These are phyloP conservation scores for Rhodotorula sp. DNA, from an alignment of 1,284 basidiomycete genomes.

Conservation along the genomic window DNA sequence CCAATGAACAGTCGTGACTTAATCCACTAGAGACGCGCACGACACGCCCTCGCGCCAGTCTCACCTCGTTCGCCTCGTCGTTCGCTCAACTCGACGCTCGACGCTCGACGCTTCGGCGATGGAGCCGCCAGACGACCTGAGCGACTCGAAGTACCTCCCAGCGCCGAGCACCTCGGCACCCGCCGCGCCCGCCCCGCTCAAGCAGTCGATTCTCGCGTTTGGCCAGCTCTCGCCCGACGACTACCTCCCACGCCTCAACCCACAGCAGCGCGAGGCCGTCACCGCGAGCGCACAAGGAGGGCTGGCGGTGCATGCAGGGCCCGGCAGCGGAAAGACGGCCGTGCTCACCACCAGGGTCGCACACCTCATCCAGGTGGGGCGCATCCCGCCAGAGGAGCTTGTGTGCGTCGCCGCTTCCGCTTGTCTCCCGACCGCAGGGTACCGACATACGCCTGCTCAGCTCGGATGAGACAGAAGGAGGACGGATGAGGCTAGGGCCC, in stretches of 20 bases:
- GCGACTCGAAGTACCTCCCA: conserved; percentile 23
- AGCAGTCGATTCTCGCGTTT: conserved; percentile 21
- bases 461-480: no score
- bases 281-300: conserved; percentile 57
- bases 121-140: conserved; percentile 29
- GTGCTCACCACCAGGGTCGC: conserved; percentile 80
- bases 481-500: no score
- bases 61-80: neutral
- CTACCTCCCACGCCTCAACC: conserved; percentile 43
- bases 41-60: neutral
- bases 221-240: neutral
- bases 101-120: neutral
- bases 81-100: neutral
- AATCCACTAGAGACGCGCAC: neutral
- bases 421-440: no score
- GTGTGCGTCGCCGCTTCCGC: conserved; percentile 20
- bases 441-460: no score
- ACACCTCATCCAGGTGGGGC: conserved; percentile 61
- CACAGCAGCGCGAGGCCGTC: conserved; percentile 41
- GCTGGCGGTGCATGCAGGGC: conserved; percentile 80
- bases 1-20: neutral
- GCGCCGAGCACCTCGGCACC: no score
- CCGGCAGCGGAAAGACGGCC: conserved; percentile 57
- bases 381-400: conserved; percentile 41
- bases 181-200: neutral